Conservation (phyloP, 2,329 filamentous ascomycete species). For the Calonectria pauciramosa region DNA sequence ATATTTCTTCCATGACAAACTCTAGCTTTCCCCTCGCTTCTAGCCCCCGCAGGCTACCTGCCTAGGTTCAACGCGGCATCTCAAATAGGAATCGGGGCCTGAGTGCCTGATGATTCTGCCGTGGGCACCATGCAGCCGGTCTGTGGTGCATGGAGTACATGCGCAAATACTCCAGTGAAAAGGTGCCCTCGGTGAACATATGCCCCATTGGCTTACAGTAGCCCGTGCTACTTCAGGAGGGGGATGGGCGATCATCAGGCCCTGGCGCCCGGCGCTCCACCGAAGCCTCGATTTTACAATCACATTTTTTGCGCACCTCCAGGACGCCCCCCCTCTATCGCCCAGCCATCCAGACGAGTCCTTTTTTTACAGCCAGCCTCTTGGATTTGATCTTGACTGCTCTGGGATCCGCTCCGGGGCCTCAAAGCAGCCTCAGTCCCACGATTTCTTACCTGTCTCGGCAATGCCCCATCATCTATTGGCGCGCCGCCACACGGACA, state of each 20-base stretch:
- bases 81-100: constrained; percentile 9
- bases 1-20: constrained; percentile 20
- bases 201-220: constrained; percentile 24
- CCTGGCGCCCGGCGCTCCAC: constrained; percentile 8
- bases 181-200: not conserved
- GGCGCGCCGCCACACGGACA: constrained; percentile 1
- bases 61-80: constrained; percentile 4
- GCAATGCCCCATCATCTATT: constrained; percentile 18
- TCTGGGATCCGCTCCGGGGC: not conserved
- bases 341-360: constrained; percentile 22
- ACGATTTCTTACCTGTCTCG: constrained; percentile 16
- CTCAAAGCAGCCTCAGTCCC: constrained; percentile 1
- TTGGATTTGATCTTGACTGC: constrained; percentile 20
- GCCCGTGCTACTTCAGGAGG: constrained; percentile 12
- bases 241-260: constrained; percentile 17
- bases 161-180: not conserved
- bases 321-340: not conserved
- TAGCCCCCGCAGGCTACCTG: constrained; percentile 3
- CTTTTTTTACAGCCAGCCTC: constrained; percentile 26
- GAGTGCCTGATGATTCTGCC: constrained; percentile 7
- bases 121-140: not conserved
- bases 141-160: constrained; percentile 1
- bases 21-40: constrained; percentile 15
- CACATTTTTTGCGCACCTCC: not conserved
- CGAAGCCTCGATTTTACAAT: constrained; percentile 9